phyloP scores from a whole-genome alignment of 148 eudicot species.

The Suaeda aralocaspica region DNA sequence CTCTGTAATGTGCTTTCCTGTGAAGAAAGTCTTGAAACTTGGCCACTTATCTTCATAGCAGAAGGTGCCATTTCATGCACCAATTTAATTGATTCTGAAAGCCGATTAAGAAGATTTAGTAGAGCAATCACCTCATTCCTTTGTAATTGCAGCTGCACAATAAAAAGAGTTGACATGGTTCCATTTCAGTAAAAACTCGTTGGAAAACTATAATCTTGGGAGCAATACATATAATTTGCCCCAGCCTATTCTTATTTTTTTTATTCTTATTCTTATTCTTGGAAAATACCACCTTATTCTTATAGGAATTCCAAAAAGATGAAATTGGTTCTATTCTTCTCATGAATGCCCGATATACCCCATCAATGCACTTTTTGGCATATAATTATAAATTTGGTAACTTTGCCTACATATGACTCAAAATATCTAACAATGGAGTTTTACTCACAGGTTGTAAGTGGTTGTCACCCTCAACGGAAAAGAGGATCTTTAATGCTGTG shows the following conservation, averaged over 20 bases:
- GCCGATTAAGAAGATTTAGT: conserved; percentile 38
- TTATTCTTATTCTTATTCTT: too few relatives aligned
- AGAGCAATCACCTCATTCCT: conserved; percentile 48
- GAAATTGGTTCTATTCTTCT: neutral
- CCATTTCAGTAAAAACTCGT: neutral
- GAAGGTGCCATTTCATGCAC: conserved; percentile 36
- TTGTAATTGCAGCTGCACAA: conserved; percentile 34
- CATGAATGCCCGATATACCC: neutral
- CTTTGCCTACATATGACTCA: neutral
- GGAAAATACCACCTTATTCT: neutral
- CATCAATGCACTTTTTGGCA: neutral
- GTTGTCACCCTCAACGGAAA: conserved; percentile 55
- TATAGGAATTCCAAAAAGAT: neutral
- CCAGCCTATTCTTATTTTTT: neutral
- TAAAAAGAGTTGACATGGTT: neutral
- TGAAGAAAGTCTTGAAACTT: conserved; percentile 28
- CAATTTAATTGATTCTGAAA: conserved; percentile 42
- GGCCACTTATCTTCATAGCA: conserved; percentile 24
- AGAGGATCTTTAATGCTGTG: conserved; percentile 84
- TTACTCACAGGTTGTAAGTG: conserved; percentile 53
- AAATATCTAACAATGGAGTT: neutral
- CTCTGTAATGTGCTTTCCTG: conserved; percentile 28
- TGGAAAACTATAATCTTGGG: too few relatives aligned
- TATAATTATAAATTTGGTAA: neutral
- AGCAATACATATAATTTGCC: neutral